Evolutionary conservation across 2,329 filamentous ascomycete genomes (phyloP), one percentile per base, ranked within the genome.

Genomic region (Xylariaceae sp.): DNA sequence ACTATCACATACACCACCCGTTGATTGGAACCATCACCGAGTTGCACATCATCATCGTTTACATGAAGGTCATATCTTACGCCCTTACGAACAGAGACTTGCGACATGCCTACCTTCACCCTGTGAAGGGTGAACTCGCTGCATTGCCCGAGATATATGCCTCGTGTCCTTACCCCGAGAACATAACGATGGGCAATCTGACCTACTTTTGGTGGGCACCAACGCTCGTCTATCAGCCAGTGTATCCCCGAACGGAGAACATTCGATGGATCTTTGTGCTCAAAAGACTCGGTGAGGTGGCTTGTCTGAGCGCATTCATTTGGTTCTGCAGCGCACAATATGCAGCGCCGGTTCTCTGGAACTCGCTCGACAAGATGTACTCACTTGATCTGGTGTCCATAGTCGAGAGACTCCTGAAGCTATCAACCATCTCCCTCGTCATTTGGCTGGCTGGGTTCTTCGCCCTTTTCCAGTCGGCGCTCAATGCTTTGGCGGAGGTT

Each of bases 361-460:
- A 99, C 72, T 95, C 90, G 9, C 79, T 97, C 6, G 85, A 90
- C 61, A 94, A 91, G 67, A 89, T 99, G 57, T 83, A 86, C 10
- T 83, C 83, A 5, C 76, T 97, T 17, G 86, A 96, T 62, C 67
- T 95, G 40, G 75, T 86, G 11, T 87, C 88, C 36, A 95, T 97
- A 45, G 68, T 90, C 30, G 94, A 99, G 71, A 83, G 94, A 14
- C 75, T 96, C 19, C 85, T 99, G 76, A 99, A 99, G 70, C 79
- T 99, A 18, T 95, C 89, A 9, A 97, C 94, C 15, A 96, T 99
- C 54, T 95, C 89, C 15, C 80, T 97, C 30, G 86, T 96, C 55
- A 95, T 96, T 66, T 99, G 94, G 94, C 85, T 99, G 1, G 91
- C 91, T 1, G 92, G 94, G 6, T 99, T 99, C 77, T 97, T 96